Conservation (phyloP, 2,329 filamentous ascomycete genomes). For the Fusarium sp. region DNA sequence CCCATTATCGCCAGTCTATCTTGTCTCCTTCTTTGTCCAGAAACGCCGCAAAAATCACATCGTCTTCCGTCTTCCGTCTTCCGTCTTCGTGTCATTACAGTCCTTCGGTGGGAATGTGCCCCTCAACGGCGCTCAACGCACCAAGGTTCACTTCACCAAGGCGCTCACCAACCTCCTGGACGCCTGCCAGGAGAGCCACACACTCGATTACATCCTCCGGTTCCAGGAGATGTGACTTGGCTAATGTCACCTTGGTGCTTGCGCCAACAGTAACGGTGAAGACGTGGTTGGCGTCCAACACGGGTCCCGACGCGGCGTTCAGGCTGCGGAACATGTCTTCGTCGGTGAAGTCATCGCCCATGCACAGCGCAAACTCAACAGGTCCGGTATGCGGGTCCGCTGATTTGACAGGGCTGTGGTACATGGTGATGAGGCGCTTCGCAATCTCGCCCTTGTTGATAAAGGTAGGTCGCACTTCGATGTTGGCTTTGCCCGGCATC, state of each 20-base stretch:
- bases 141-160: constrained; percentile 65
- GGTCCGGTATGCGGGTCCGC: constrained; percentile 57
- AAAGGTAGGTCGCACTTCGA: constrained; percentile 95
- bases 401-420: constrained; percentile 62
- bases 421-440: constrained; percentile 80
- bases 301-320: constrained; percentile 64
- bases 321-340: constrained; percentile 96
- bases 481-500: constrained; percentile 95
- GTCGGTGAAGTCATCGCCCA: constrained; percentile 96
- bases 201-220: constrained; percentile 85
- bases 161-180: constrained; percentile 51
- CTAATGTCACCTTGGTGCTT: constrained; percentile 89
- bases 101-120: constrained; percentile 55
- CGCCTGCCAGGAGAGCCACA: constrained; percentile 64
- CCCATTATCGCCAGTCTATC: constrained; percentile 38
- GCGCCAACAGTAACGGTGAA: constrained; percentile 94
- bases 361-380: constrained; percentile 87
- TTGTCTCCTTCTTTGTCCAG: constrained; percentile 31
- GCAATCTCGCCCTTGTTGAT: constrained; percentile 99
- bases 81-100: constrained; percentile 22
- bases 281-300: constrained; percentile 68
- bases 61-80: neutral
- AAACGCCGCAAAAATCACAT: constrained; percentile 39
- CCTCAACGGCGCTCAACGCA: constrained; percentile 63
- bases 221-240: constrained; percentile 89